Conservation (phyloP, 2,329 filamentous ascomycete genomes). For the Diplodia corticola region DNA sequence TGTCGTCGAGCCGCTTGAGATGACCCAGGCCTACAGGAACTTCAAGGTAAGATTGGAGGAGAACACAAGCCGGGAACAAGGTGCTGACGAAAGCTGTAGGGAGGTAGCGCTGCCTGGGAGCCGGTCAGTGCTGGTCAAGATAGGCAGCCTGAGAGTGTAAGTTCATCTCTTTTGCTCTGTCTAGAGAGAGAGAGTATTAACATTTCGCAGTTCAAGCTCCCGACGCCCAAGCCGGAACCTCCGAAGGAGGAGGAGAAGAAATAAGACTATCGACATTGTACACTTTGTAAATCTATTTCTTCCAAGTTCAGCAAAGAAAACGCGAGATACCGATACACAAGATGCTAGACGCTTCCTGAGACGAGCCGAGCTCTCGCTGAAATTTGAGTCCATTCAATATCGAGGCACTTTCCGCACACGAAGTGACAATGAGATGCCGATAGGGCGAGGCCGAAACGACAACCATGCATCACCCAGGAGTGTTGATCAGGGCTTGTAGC, state of each 20-base stretch:
- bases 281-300: slow-evolving; percentile 21
- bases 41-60: slow-evolving; percentile 74
- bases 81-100: slow-evolving; percentile 1
- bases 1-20: slow-evolving; percentile 93
- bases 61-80: background rate
- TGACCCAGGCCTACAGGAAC: slow-evolving; percentile 98
- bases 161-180: slow-evolving; percentile 33
- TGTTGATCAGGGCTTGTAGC: background rate
- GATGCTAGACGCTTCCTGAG: slow-evolving; percentile 7
- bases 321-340: slow-evolving; percentile 2
- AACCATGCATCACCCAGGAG: background rate
- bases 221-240: slow-evolving; percentile 88
- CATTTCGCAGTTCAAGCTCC: slow-evolving; percentile 75
- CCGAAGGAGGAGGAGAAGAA: slow-evolving; percentile 78
- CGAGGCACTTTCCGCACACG: background rate
- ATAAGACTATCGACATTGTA: slow-evolving; percentile 4
- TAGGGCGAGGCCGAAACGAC: background rate
- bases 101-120: slow-evolving; percentile 55
- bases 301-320: slow-evolving; percentile 1
- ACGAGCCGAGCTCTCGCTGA: background rate
- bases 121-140: slow-evolving; percentile 72
- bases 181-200: slow-evolving; percentile 15
- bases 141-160: slow-evolving; percentile 70
- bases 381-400: background rate
- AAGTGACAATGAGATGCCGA: background rate